Percentiles rank a stretch among this genome's conserved stretches.
phyloP scores from a whole-genome alignment of 805 yeast genomes.

The Barnettozyma siamensis region DNA sequence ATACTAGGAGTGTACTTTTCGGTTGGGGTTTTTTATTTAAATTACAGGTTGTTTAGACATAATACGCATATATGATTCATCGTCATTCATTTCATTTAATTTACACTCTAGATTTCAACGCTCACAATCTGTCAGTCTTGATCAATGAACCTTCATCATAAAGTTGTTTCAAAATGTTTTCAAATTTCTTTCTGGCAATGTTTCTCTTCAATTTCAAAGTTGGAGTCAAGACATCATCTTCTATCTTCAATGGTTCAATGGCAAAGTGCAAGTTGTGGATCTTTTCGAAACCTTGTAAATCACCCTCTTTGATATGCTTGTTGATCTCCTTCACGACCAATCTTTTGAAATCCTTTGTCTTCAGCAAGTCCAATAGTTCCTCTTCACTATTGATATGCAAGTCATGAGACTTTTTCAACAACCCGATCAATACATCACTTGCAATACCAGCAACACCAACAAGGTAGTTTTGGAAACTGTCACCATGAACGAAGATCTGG shows the following conservation, averaged over 20 bases:
- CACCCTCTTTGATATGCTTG: slow-evolving; percentile 20
- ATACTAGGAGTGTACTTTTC: slow-evolving; percentile 1
- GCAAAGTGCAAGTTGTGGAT: slow-evolving; percentile 48
- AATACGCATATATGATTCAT: not conserved
- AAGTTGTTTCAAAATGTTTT: slow-evolving; percentile 33
- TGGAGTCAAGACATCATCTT: slow-evolving; percentile 61
- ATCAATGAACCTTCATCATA: slow-evolving; percentile 46
- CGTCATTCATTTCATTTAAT: not conserved
- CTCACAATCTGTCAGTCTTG: slow-evolving; percentile 20
- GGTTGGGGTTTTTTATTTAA: not conserved
- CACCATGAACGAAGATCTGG: slow-evolving; percentile 62
- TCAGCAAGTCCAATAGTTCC: slow-evolving; percentile 12
- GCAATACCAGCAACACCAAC: slow-evolving; percentile 65
- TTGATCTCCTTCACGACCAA: slow-evolving; percentile 18
- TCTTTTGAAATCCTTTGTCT: slow-evolving; percentile 18
- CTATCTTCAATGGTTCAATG: slow-evolving; percentile 55
- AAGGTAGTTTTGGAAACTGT: slow-evolving; percentile 47
- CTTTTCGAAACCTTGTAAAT: slow-evolving; percentile 58
- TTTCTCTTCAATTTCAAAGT: slow-evolving; percentile 54
- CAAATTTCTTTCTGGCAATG: slow-evolving; percentile 41
- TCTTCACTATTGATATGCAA: slow-evolving; percentile 9
- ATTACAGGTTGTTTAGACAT: not conserved
- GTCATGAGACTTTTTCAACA: slow-evolving; percentile 15
- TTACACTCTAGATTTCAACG: not conserved
- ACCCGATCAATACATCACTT: slow-evolving; percentile 26